A percentile compares a stretch with the other conserved stretches of the same genome.
Evolutionary conservation across 805 yeast genomes (phyloP).

Genomic region (Candida ipomoeae): DNA sequence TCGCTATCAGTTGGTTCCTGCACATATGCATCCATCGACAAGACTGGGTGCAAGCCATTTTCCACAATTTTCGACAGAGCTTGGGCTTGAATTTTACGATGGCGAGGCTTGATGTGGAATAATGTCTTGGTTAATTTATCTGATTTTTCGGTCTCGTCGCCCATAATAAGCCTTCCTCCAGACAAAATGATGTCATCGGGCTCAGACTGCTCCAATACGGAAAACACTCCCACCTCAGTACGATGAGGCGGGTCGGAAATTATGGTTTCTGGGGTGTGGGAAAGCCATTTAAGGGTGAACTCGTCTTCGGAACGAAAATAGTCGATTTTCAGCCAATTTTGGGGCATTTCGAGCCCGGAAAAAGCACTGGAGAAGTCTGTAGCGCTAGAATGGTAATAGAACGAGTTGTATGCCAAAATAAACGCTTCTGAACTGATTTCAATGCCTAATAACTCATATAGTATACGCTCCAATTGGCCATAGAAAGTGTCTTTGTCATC

Average conservation of each 20-base stretch:
- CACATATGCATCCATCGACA: conserved; percentile 12
- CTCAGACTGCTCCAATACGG: conserved; percentile 24
- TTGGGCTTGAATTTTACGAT: conserved; percentile 15
- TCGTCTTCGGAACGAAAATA: conserved; percentile 6
- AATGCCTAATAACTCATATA: conserved; percentile 20
- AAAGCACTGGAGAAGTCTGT: not conserved
- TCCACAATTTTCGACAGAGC: conserved; percentile 7
- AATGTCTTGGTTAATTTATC: conserved; percentile 26
- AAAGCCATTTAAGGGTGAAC: conserved; percentile 7
- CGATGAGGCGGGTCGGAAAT: conserved; percentile 4
- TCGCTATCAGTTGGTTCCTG: conserved; percentile 24
- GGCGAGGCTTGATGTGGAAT: conserved; percentile 41
- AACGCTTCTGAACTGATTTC: conserved; percentile 18
- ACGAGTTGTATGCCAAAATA: conserved; percentile 27
- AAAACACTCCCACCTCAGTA: conserved; percentile 38
- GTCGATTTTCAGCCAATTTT: conserved; percentile 12
- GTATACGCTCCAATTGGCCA: conserved; percentile 14
- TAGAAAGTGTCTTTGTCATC: conserved; percentile 19
- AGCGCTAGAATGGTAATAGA: conserved; percentile 21
- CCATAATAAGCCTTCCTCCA: conserved; percentile 32
- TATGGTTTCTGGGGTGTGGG: not conserved
- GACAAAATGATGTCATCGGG: conserved; percentile 33
- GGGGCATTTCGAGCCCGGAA: not conserved
- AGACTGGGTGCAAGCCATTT: conserved; percentile 38
- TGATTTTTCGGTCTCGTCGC: conserved; percentile 13